Evolutionary conservation across 73 alveolate genomes (phyloP), one percentile per base, ranked within the genome.

Genomic region (Blepharisma japonicum): DNA sequence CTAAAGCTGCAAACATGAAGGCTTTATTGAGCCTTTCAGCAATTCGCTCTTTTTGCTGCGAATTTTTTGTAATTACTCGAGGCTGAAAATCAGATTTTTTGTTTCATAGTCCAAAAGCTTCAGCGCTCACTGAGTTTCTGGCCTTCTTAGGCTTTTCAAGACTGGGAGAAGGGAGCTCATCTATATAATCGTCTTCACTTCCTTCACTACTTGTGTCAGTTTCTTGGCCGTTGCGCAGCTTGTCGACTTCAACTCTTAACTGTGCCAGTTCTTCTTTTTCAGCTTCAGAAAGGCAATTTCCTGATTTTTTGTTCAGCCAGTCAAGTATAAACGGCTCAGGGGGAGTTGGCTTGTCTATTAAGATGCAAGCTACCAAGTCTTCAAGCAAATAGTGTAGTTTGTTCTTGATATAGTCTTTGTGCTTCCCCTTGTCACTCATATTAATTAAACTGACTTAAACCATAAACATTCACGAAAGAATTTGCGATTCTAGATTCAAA

Each of bases 41-140:
- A 55, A 85, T 86, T 76, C 82, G 79, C 39, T 77, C 71, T 54
- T 88, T 93, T 45, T 90, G 77, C 32, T 95, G 98, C 23, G 83
- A 87, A 56, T 83, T 82, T 84, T 95, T 95, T 45, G 88, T 92
- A 5, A 95, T 87, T 7, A 92, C 90, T 71, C 83, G 87, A 6
- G 99, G 96, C 68, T 84, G 81, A 77, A 88, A 95, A 71, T 91
- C 95, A 54, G 84, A 92, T 68, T 92, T 94, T 79, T 94, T 91
- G 79, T 95, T 94, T 84, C 87, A 92, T n/a, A 66, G 45, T 14
- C 99, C 98, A 84, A 89, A 96, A 20, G 95, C 99, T 83, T 96
- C 99, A 6, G 99, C 98, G 53, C 94, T 79, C 6, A 96, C 99
- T 38, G 97, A 80, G 54, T 85, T 67, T 82, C 89, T 82, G 18